Percentiles rank a stretch among this genome's conserved stretches.
phyloP scores from a whole-genome alignment of 352 stramenopile genomes.

The Pythium diclinum region DNA sequence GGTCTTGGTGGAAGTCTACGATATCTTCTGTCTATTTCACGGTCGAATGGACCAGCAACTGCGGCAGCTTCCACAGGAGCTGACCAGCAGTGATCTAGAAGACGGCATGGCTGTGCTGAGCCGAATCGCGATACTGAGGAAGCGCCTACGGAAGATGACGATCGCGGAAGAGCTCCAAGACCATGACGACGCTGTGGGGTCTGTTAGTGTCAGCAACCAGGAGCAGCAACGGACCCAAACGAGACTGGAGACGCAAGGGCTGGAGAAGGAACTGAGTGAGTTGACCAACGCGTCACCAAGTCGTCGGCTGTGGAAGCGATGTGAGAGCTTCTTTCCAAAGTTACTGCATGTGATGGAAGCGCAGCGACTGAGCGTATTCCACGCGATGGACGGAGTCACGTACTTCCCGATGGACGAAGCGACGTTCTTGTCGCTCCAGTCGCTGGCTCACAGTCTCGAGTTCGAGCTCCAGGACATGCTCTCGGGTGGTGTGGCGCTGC shows the following conservation, averaged over 20 bases:
- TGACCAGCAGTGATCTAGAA: background rate
- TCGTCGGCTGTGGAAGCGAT: slow-evolving; percentile 29
- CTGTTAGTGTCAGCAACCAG: background rate
- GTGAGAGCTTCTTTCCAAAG: slow-evolving; percentile 39
- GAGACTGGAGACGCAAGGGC: background rate
- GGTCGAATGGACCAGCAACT: slow-evolving; percentile 46
- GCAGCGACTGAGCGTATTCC: slow-evolving; percentile 33
- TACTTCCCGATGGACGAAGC: slow-evolving; percentile 51
- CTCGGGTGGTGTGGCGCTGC: slow-evolving; percentile 29
- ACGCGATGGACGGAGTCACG: slow-evolving; percentile 41
- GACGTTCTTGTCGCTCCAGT: slow-evolving; percentile 49
- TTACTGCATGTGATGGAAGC: slow-evolving; percentile 39
- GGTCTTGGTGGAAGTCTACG: slow-evolving; percentile 45
- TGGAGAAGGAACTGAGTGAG: slow-evolving; percentile 28
- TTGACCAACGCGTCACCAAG: slow-evolving; percentile 38
- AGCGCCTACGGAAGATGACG: slow-evolving; percentile 44
- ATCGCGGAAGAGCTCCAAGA: slow-evolving; percentile 30
- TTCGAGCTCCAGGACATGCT: slow-evolving; percentile 20
- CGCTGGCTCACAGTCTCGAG: slow-evolving; percentile 46
- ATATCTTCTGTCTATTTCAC: slow-evolving; percentile 53
- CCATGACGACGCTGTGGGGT: slow-evolving; percentile 10
- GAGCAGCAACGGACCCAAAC: background rate
- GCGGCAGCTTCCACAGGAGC: slow-evolving; percentile 4
- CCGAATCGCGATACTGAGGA: slow-evolving; percentile 34
- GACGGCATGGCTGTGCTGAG: slow-evolving; percentile 57